A percentile compares a stretch with the other conserved stretches of the same genome.
phyloP scores from a whole-genome alignment of 78 protist species.

The Blattamonas nauphoetae region DNA sequence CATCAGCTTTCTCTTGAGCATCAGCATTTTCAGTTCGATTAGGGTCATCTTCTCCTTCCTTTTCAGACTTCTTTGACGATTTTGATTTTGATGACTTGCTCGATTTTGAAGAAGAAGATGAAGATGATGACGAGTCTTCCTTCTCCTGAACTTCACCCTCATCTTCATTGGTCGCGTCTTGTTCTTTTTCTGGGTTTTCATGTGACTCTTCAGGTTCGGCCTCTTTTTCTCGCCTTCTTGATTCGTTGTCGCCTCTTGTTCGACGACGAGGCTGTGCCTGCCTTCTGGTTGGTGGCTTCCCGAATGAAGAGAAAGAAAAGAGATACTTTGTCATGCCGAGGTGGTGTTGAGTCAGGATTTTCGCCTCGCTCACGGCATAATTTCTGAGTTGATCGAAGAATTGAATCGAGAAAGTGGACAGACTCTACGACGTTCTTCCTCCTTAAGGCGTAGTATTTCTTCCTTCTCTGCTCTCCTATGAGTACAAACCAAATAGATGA shows the following conservation, averaged over 20 bases:
- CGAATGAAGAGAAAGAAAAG: background rate
- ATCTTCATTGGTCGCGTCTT: background rate
- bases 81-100: background rate
- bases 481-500: background rate
- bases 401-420: background rate
- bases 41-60: background rate
- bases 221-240: background rate
- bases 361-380: background rate
- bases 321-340: background rate
- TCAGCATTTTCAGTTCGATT: background rate
- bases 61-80: background rate
- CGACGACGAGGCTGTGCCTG: too few species aligned
- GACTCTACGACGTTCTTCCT: background rate
- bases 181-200: background rate
- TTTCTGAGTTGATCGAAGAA: background rate
- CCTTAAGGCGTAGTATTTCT: background rate
- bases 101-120: background rate
- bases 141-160: background rate
- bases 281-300: background rate
- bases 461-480: background rate
- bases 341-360: background rate
- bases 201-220: background rate
- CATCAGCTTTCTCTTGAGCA: background rate
- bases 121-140: background rate
- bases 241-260: too few species aligned